These are phyloP conservation scores for Fusarium hostae DNA, from an alignment of 2,329 filamentous ascomycete genomes.

Conservation along the genomic window DNA sequence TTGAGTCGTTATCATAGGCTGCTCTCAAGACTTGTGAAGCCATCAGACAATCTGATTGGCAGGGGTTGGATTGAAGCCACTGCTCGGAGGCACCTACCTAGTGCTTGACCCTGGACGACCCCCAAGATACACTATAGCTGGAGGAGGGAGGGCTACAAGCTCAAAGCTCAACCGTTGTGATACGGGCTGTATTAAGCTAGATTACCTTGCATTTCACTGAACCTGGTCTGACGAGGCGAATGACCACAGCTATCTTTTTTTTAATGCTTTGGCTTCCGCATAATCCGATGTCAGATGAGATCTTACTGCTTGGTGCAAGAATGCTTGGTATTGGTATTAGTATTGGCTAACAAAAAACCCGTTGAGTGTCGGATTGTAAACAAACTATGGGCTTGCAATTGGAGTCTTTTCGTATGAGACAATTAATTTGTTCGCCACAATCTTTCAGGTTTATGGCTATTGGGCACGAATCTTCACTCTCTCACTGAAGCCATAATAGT, in stretches of 20 bases:
- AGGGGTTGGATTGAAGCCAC: constrained; percentile 1
- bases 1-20: constrained; percentile 37
- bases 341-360: too few relatives aligned
- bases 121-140: neutral
- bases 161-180: constrained; percentile 11
- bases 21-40: constrained; percentile 30
- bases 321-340: neutral
- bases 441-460: neutral
- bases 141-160: constrained; percentile 1
- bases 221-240: constrained; percentile 5
- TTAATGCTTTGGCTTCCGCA: neutral
- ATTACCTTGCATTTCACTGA: neutral
- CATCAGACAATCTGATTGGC: constrained; percentile 31
- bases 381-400: neutral
- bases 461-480: neutral
- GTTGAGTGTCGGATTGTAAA: neutral
- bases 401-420: neutral
- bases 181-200: neutral
- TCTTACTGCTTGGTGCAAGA: neutral
- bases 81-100: neutral
- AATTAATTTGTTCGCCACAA: neutral
- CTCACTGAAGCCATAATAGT: neutral
- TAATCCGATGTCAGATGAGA: neutral
- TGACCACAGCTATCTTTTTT: constrained; percentile 9
- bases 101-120: neutral